Evolutionary conservation across 2,329 filamentous ascomycete genomes (phyloP).

Genomic region (Microdochium trichocladiopsis): DNA sequence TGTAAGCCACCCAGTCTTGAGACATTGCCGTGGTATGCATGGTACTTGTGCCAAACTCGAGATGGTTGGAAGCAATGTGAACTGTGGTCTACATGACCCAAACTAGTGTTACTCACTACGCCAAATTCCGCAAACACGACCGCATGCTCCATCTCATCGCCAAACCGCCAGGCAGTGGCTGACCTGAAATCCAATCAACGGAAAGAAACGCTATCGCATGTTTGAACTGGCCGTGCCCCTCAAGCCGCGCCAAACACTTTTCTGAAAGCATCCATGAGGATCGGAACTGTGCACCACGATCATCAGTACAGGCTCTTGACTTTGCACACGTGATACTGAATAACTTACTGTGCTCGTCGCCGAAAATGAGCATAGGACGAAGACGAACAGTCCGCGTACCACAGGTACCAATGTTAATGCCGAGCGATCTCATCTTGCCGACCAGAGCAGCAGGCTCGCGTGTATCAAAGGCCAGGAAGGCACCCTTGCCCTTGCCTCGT

Average conservation of each 20-base stretch:
- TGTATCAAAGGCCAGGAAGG: constrained; percentile 76
- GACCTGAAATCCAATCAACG: too few species aligned
- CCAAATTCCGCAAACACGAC: too few species aligned
- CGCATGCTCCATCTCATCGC: too few species aligned
- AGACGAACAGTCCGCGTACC: constrained; percentile 64
- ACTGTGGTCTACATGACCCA: too few species aligned
- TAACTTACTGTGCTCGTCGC: constrained; percentile 53
- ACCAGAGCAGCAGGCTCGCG: constrained; percentile 63
- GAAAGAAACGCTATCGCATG: too few species aligned
- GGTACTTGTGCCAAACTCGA: too few species aligned
- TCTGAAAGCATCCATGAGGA: constrained; percentile 16
- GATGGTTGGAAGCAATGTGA: too few species aligned
- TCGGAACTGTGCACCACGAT: not conserved
- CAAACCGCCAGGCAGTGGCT: too few species aligned
- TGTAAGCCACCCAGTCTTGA: too few species aligned
- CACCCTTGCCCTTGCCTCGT: constrained; percentile 68
- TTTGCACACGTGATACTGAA: not conserved
- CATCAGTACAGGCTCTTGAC: not conserved
- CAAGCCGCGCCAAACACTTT: not conserved
- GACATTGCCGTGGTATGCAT: too few species aligned
- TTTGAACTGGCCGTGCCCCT: not conserved
- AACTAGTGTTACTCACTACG: too few species aligned
- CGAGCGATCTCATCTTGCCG: constrained; percentile 61
- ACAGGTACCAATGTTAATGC: constrained; percentile 73
- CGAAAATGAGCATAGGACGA: constrained; percentile 77